Base-by-base conservation (phyloP, 2,329 filamentous ascomycete genomes). In the Colletotrichum tabaci region DNA sequence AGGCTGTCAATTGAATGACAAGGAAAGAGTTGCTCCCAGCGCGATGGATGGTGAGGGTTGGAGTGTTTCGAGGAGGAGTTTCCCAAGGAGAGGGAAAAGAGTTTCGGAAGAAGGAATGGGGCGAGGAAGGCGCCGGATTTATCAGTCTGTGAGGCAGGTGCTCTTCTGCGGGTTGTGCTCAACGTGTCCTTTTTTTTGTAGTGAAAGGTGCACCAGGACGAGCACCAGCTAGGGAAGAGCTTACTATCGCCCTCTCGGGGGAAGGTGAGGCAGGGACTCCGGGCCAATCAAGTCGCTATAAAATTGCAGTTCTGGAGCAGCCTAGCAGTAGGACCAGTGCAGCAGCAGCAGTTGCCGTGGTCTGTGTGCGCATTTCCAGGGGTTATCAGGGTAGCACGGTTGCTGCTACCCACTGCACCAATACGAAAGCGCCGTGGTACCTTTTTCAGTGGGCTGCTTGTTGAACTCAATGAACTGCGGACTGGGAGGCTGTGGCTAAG, bases 101-200 rank as follows among this genome's bases (percentile, higher is more conserved):
- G 70, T 69, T 72, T 70, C 70, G 62, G 68, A 66, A 68, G 55
- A 57, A 68, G 66, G 70, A 66, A 64, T 70, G 72, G 70, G 61
- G 62, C 52, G 66, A 70, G 72, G 63, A 63, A 61, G 61, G 63
- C 61, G 71, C 57, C 63, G 50, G 73, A 66, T 74, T 74, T 73
- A 73, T 72, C 67, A 74, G 61, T 74, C 57, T 38, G 70, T 62
- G 69, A 66, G 57, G 66, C 69, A 61, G 66, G 67, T 49, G 62
- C 67, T 57, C 40, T 35, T 21, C 21, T 30, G 57, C 55, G 52
- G 68, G 50, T 66, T 72, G 52, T 70, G 66, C 62, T 74, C 73
- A 74, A 74, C 73, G 73, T 74, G 73, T 74, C 73, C 73, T 74
- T 74, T 74, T 35, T 74, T 74, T 73, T 71, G 58, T 21, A 18